Evolutionary conservation across 345 rosid genomes (phyloP), one percentile per base, ranked within the genome.

Genomic region (Syzygium jambos): DNA sequence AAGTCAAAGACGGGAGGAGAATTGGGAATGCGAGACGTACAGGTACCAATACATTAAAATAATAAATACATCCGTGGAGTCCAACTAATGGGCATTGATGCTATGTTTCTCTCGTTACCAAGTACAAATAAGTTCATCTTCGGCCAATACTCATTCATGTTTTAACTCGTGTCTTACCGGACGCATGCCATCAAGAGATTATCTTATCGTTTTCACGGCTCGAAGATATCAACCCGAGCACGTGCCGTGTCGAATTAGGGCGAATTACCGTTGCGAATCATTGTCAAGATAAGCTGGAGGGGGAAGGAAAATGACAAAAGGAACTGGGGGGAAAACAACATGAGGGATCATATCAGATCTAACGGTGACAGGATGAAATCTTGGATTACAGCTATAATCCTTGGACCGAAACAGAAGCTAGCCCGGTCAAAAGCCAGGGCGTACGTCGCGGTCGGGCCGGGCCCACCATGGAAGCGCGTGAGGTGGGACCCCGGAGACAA

Each of bases 401-500:
- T 59, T 73, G 80, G 80, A 73, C 80, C 13, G 49, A 25, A 38
- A 73, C 80, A 73, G 49, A 73, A 38, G 49, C 80, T 49, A 34
- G n/a, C 63, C 49, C 49, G 46, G 80, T 73, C 80, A 73, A 73
- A 73, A 73, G 80, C 80, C 49, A 38, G 11, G 80, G 80, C 80
- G 80, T 19, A 38, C 80, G 80, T 73, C 80, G 49, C 27, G 80
- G 80, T 34, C 49, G 80, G 51, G 9, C 5, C 16, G 38, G 90
- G 73, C 59, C 91, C 89, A 87, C 78, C 84, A 78, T 19, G 27
- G 43, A 86, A 91, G 87, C 93, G 93, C 95, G 92, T 90, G 51
- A 87, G 73, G 80, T 89, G 92, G 93, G 91, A 55, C 93, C 93
- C 87, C 53, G 56, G 55, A 55, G 16, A 59, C 84, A 90, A 89